Conservation (phyloP, 495 filamentous ascomycete genomes). For the Penicillium waksmanii region DNA sequence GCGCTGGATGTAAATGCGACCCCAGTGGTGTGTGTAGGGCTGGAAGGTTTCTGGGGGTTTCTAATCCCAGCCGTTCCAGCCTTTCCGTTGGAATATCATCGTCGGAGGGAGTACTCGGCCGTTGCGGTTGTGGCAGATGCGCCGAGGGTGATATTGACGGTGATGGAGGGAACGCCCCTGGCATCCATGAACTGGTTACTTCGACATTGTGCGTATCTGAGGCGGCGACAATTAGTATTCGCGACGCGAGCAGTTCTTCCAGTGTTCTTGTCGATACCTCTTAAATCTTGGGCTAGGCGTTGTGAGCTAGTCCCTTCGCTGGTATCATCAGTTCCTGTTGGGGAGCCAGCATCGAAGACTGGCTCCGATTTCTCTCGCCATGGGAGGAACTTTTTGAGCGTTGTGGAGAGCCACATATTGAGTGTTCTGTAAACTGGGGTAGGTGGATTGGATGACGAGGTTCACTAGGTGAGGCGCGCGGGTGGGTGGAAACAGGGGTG, state of each 20-base stretch:
- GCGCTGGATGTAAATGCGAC: conserved; percentile 24
- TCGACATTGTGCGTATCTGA: not conserved
- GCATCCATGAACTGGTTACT: not conserved
- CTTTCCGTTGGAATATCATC: not conserved
- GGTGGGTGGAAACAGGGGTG: conserved; percentile 6
- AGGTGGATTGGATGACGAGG: not conserved
- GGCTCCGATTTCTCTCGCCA: conserved; percentile 7
- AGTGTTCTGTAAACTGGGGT: not conserved
- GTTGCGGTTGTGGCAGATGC: conserved; percentile 13
- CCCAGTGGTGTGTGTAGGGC: conserved; percentile 28
- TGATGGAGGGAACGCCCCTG: not conserved
- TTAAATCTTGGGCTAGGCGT: not conserved
- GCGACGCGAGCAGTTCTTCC: not conserved
- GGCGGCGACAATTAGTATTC: conserved; percentile 19
- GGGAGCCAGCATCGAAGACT: not conserved
- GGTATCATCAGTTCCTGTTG: not conserved
- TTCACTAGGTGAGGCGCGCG: conserved; percentile 12
- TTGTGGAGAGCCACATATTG: not conserved
- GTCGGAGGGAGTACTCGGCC: not conserved
- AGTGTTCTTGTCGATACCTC: conserved; percentile 7
- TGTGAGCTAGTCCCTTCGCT: not conserved
- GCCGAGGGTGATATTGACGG: too few relatives aligned
- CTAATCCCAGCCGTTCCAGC: not conserved
- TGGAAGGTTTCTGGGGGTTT: not conserved
- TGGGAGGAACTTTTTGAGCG: too few relatives aligned